A percentile compares a stretch with the other conserved stretches of the same genome.
Evolutionary conservation across 169 alveolate genomes (phyloP).

Genomic region (Babesia sp.): DNA sequence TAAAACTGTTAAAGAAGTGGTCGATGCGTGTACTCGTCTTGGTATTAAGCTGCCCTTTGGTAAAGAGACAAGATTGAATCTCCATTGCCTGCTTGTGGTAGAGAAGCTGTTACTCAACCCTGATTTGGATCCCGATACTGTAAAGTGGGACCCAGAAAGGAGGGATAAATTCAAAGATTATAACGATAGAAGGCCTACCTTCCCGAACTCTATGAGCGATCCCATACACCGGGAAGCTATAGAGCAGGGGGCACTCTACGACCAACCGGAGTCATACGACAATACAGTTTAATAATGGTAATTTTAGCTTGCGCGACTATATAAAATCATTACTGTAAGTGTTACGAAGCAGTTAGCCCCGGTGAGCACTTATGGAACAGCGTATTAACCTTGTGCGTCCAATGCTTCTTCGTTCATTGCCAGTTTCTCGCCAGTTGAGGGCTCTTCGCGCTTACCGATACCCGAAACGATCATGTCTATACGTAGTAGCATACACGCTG

Average conservation of each 20-base stretch:
- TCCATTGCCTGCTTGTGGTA: slow-evolving; percentile 33
- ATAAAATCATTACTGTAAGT: too few relatives aligned
- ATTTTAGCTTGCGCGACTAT: too few relatives aligned
- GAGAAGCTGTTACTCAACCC: slow-evolving; percentile 22
- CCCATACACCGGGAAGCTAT: background rate
- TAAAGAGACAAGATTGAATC: slow-evolving; percentile 29
- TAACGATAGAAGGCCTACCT: slow-evolving; percentile 8
- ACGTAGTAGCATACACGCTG: slow-evolving; percentile 89
- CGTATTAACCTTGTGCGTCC: slow-evolving; percentile 42
- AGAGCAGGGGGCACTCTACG: background rate
- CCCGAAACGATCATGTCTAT: slow-evolving; percentile 96
- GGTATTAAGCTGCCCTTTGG: slow-evolving; percentile 53
- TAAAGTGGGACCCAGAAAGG: background rate
- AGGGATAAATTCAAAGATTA: slow-evolving; percentile 8
- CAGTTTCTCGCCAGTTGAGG: slow-evolving; percentile 35
- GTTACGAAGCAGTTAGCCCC: too few relatives aligned
- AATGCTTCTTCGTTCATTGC: slow-evolving; percentile 58
- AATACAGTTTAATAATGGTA: background rate
- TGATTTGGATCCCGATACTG: background rate
- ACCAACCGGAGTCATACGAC: background rate
- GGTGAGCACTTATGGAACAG: too few relatives aligned
- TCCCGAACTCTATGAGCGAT: slow-evolving; percentile 30
- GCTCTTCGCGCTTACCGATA: slow-evolving; percentile 79
- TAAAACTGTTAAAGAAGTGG: slow-evolving; percentile 21
- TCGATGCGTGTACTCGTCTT: slow-evolving; percentile 29